phyloP scores from a whole-genome alignment of 2,329 filamentous ascomycete species.

The Aspergillaceae sp. region DNA sequence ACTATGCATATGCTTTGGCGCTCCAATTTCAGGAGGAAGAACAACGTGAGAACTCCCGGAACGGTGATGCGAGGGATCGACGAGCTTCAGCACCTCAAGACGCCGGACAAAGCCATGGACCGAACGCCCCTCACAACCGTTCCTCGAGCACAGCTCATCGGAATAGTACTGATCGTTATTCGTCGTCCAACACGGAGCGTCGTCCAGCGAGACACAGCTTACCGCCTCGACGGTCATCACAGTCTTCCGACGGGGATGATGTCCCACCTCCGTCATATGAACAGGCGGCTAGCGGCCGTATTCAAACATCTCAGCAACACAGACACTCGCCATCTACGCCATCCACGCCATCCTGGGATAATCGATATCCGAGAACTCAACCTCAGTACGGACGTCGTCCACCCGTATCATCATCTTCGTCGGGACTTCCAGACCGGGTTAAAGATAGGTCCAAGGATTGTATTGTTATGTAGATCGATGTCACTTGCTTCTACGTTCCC shows the following conservation, averaged over 20 bases:
- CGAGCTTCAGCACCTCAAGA: constrained; percentile 15
- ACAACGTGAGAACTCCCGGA: constrained; percentile 33
- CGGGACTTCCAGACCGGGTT: constrained; percentile 11
- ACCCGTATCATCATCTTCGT: constrained; percentile 6
- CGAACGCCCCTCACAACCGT: constrained; percentile 6
- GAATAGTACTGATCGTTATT: constrained; percentile 4
- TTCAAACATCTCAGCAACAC: constrained; percentile 44
- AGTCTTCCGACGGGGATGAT: constrained; percentile 38
- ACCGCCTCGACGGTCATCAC: constrained; percentile 18
- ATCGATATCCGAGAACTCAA: constrained; percentile 14
- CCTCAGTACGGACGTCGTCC: constrained; percentile 9
- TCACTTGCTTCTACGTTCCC: not conserved
- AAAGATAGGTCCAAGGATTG: constrained; percentile 35
- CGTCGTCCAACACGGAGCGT: not conserved
- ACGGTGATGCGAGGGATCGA: constrained; percentile 3
- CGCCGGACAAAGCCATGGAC: constrained; percentile 8
- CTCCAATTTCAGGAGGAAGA: constrained; percentile 93
- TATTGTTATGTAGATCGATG: constrained; percentile 29
- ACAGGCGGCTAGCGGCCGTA: constrained; percentile 50
- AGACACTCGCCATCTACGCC: constrained; percentile 27
- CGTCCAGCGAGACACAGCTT: not conserved
- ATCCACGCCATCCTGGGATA: constrained; percentile 8
- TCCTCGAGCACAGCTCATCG: constrained; percentile 15
- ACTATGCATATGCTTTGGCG: constrained; percentile 81
- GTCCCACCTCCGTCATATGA: constrained; percentile 58